These are phyloP conservation scores for Taiwanofungus camphoratus DNA, from an alignment of 1,284 basidiomycete genomes.

Conservation along the genomic window DNA sequence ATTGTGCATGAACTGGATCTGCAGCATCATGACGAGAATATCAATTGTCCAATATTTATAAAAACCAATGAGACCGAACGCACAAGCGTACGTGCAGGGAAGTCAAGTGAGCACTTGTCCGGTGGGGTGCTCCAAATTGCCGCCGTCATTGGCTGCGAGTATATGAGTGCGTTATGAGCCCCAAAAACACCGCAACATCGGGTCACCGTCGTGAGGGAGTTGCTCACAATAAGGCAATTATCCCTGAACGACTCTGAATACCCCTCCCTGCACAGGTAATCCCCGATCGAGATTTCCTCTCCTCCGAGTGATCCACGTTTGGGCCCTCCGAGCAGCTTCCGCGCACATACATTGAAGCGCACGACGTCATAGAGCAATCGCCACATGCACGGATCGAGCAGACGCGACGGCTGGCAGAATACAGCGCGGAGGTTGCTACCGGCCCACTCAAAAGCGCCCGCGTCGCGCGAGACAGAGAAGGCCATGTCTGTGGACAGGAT, in stretches of 20 bases:
- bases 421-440: constrained; percentile 55
- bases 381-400: constrained; percentile 70
- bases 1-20: constrained; percentile 73
- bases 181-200: neutral
- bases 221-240: constrained; percentile 73
- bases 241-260: constrained; percentile 70
- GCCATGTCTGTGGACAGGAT: constrained; percentile 71
- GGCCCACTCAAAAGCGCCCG: constrained; percentile 71
- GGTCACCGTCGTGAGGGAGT: neutral
- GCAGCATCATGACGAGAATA: too few species aligned
- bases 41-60: too few species aligned
- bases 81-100: constrained; percentile 70
- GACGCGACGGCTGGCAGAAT: constrained; percentile 60
- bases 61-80: constrained; percentile 11
- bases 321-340: constrained; percentile 32
- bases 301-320: constrained; percentile 17
- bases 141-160: constrained; percentile 68
- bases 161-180: constrained; percentile 3
- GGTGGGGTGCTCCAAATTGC: constrained; percentile 81
- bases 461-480: constrained; percentile 69
- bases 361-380: constrained; percentile 73
- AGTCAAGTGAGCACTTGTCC: constrained; percentile 64
- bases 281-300: constrained; percentile 55
- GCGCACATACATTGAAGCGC: constrained; percentile 71
- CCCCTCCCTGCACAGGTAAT: constrained; percentile 61